Conservation (phyloP, 2,329 filamentous ascomycete species). For the Aspergillus fumigatus region DNA sequence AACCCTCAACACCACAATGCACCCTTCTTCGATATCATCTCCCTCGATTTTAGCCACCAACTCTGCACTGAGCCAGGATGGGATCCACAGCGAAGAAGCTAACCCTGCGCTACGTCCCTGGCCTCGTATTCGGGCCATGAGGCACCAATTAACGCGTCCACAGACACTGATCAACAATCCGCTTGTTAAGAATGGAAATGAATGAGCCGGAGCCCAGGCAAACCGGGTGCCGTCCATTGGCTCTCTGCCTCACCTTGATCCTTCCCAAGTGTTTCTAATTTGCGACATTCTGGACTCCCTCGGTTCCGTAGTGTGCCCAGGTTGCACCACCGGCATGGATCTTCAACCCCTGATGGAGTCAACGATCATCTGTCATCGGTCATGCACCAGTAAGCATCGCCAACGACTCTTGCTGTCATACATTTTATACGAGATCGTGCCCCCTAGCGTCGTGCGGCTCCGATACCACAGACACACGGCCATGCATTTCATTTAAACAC, state of each 20-base stretch:
- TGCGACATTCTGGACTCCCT: not conserved
- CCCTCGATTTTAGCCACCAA: no score
- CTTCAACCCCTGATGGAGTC: not conserved
- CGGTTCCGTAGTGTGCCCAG: no score
- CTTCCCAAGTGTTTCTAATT: not conserved
- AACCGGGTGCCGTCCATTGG: no score
- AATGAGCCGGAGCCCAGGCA: slow-evolving; percentile 1
- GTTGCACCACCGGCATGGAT: not conserved
- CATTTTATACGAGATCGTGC: not conserved
- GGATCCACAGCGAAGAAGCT: not conserved
- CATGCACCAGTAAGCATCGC: no score
- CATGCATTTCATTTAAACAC: not conserved
- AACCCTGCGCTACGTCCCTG: not conserved
- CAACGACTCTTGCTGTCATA: not conserved
- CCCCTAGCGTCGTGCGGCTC: not conserved
- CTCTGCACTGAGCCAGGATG: not conserved
- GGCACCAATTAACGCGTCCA: not conserved
- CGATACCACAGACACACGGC: not conserved
- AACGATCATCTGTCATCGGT: not conserved
- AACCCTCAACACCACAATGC: not conserved
- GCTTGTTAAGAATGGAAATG: slow-evolving; percentile 3
- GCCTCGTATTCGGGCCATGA: slow-evolving; percentile 5
- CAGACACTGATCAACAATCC: not conserved
- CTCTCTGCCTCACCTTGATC: no score
- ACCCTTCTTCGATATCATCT: not conserved